A percentile compares a stretch with the other conserved stretches of the same genome.
phyloP scores from a whole-genome alignment of 2,329 filamentous ascomycete genomes.

The Monosporascus sp. region DNA sequence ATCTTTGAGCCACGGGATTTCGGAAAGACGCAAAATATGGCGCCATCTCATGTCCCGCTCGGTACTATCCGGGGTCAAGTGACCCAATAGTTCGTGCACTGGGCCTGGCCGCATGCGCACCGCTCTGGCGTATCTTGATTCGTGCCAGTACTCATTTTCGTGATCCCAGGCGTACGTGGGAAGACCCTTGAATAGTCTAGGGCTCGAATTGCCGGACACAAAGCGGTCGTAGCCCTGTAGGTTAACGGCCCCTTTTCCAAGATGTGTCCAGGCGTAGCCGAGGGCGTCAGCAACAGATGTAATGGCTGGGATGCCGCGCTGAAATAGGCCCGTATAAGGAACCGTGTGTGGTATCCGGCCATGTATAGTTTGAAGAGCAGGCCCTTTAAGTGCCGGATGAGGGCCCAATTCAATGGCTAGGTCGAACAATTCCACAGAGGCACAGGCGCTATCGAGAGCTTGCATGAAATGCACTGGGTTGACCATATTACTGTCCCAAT shows the following conservation, averaged over 20 bases:
- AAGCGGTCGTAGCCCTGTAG: not conserved
- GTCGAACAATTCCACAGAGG: slow-evolving; percentile 9
- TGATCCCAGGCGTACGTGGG: slow-evolving; percentile 14
- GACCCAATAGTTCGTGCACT: slow-evolving; percentile 7
- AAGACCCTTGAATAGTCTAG: slow-evolving; percentile 1
- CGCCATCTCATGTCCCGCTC: slow-evolving; percentile 9
- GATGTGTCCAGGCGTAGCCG: not conserved
- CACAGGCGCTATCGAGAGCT: slow-evolving; percentile 13
- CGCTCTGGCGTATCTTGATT: slow-evolving; percentile 7
- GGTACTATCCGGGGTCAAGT: slow-evolving; percentile 3
- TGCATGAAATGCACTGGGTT: slow-evolving; percentile 29
- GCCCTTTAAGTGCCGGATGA: slow-evolving; percentile 31
- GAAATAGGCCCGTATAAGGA: not conserved
- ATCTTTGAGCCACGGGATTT: no score
- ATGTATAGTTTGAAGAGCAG: slow-evolving; percentile 24
- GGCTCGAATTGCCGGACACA: not conserved
- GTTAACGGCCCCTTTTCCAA: not conserved
- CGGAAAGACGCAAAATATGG: slow-evolving; percentile 8
- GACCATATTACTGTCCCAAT: slow-evolving; percentile 31
- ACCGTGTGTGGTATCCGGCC: not conserved
- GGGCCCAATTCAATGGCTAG: slow-evolving; percentile 30
- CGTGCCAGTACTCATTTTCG: slow-evolving; percentile 9
- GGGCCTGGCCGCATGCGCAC: not conserved
- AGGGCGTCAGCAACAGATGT: not conserved
- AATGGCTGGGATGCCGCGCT: not conserved